Evolutionary conservation across 2,329 filamentous ascomycete genomes (phyloP), one percentile per base, ranked within the genome.

Genomic region (Phialophora tarda): DNA sequence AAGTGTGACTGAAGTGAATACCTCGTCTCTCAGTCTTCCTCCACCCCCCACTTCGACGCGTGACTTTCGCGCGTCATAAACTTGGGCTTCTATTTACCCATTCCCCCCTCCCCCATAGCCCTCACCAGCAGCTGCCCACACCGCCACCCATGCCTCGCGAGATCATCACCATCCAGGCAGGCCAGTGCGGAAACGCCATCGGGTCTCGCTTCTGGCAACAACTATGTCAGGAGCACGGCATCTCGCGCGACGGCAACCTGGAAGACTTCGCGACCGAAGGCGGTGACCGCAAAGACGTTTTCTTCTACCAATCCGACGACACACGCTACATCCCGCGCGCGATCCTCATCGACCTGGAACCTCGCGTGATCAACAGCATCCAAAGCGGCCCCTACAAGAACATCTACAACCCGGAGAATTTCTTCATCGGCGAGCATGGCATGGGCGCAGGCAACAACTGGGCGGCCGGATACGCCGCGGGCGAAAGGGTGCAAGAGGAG

Each of bases 331-430:
- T 99, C 72, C 95, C 95, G 11, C 88, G 95, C 76, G 94, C 95
- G 56, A 98, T 99, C 74, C 83, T 99, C 59, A 90, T 99, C 70
- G 95, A 99, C 77, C 84, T 99, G 47, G 95, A 99, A 80, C 95
- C 95, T 26, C 87, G 95, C 71, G 93, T 92, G 70, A 91, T 99
- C 76, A 91, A 98, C 77, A 84, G 88, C 68, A 99, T 99, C 73
- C 94, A 98, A 81, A 90, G 89, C 10, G 93, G 95, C 1, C 89
- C 93, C 0, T 99, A 99, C 83, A 92, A 90, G 79, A 98, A 99
- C 78, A 99, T 99, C 67, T 99, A 99, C 86, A 99, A 99, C 77
- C 95, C 95, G 0, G 95, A 99, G 80, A 99, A 99, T 83, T 97
- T 98, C 81, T 99, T 96, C 78, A 88, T 98, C 61, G 92, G 94